Base-by-base conservation (phyloP, 306 rosid species). In the Cajanus cajan region DNA sequence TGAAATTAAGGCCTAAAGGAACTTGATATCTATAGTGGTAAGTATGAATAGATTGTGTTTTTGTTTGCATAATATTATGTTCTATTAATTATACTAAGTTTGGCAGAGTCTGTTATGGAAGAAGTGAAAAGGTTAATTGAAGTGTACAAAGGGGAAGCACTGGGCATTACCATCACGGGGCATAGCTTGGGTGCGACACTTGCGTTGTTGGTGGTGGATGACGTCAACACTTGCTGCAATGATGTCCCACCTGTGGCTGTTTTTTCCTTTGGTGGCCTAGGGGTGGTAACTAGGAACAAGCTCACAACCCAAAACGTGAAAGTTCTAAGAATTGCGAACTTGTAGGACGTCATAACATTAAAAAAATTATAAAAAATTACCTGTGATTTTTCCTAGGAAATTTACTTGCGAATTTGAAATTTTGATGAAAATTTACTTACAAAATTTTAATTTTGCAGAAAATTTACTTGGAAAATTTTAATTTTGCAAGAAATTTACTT, bases 141-240 rank as follows among this genome's bases (percentile, higher is more conserved):
- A 40, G 22, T 78, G 2, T 96, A 96, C 78, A 75, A 76, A 3
- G 99, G 91, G 0, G 99, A 96, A 58, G 68, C 84, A 0, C 65
- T 96, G 0, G 91, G 99, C 82, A 89, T 96, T 24, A 93, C 98
- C 0, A 88, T 96, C 11, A 96, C 99, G 0, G 99, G 99, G 0
- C 99, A 96, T 10, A 96, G 99, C 71, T 90, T 96, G 0, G 99
- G 99, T 0, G 99, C 98, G 0, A 98, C 99, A 13, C 25, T 96
- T 6, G 98, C 98, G 0, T 68, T 96, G 1, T 71, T 96, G 0
- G 98, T 93, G 0, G 99, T 94, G 0, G 94, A 93, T 10, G 99
- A 96, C 37, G 73, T 96, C 0, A 91, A 90, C 73, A 78, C 69
- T 0, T 80, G 93, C 0, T 64, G 79, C 0, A 24, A 57, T 0